Percentiles rank a stretch among this genome's conserved stretches.
phyloP scores from a whole-genome alignment of 2,329 filamentous ascomycete species.

The Aplosporella prunicola region DNA sequence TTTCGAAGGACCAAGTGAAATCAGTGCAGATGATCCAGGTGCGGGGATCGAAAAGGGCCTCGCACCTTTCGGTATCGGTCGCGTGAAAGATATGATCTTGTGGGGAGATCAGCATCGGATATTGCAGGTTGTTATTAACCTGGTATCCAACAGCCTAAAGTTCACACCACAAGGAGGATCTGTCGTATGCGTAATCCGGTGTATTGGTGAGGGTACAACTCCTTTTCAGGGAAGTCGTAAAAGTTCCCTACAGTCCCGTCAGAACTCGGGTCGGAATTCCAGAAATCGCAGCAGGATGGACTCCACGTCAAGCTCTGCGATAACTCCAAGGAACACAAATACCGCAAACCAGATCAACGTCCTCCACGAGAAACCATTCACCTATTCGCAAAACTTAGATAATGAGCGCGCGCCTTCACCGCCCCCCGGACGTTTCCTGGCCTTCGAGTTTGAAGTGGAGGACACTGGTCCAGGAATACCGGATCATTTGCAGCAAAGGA shows the following conservation, averaged over 20 bases:
- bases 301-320: slow-evolving; percentile 16
- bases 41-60: slow-evolving; percentile 36
- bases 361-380: slow-evolving; percentile 27
- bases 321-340: slow-evolving; percentile 20
- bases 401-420: slow-evolving; percentile 28
- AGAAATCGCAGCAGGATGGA: slow-evolving; percentile 20
- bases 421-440: slow-evolving; percentile 56
- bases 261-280: slow-evolving; percentile 29
- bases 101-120: slow-evolving; percentile 93
- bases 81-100: slow-evolving; percentile 74
- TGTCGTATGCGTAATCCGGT: slow-evolving; percentile 68
- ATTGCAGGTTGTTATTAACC: slow-evolving; percentile 84
- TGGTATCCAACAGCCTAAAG: slow-evolving; percentile 86
- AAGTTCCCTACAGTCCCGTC: slow-evolving; percentile 31
- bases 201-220: slow-evolving; percentile 49
- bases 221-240: slow-evolving; percentile 30
- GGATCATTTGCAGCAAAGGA: slow-evolving; percentile 63
- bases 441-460: slow-evolving; percentile 81
- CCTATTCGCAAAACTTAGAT: slow-evolving; percentile 26
- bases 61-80: slow-evolving; percentile 56
- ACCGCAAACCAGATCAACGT: slow-evolving; percentile 39
- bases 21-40: slow-evolving; percentile 28
- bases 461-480: slow-evolving; percentile 85
- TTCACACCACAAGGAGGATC: slow-evolving; percentile 72
- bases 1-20: slow-evolving; percentile 49